Conservation (phyloP, 108 stramenopile genomes). For the Cyclotella choctawhatcheeana region DNA sequence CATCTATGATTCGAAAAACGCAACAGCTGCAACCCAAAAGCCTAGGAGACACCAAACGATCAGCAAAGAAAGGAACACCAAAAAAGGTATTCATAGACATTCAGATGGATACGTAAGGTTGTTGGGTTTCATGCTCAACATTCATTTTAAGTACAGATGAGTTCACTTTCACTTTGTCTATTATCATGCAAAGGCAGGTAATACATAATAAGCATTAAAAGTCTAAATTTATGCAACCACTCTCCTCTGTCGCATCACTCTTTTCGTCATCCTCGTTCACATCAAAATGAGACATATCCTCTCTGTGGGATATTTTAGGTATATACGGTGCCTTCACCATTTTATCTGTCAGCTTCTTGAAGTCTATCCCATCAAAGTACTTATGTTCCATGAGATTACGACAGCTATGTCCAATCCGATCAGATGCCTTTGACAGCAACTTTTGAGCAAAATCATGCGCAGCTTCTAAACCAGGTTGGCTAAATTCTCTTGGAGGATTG, state of each 20-base stretch:
- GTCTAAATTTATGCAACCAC: background rate
- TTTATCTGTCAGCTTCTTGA: conserved; percentile 29
- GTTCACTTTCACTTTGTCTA: too few species aligned
- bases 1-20: background rate
- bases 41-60: too few species aligned
- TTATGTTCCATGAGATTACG: conserved; percentile 28
- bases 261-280: conserved; percentile 4
- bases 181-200: too few species aligned
- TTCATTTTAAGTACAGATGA: too few species aligned
- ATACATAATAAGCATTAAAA: too few species aligned
- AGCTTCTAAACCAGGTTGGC: conserved; percentile 31
- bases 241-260: background rate
- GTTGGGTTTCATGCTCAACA: too few species aligned
- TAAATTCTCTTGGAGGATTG: conserved; percentile 31
- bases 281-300: conserved; percentile 46
- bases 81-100: conserved; percentile 35
- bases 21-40: too few species aligned
- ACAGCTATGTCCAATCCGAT: conserved; percentile 37
- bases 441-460: conserved; percentile 29
- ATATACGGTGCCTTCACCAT: conserved; percentile 43
- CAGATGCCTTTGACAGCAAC: conserved; percentile 33
- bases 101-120: too few species aligned
- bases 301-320: conserved; percentile 30
- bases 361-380: conserved; percentile 48
- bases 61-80: conserved; percentile 8